Evolutionary conservation across 345 rosid species (phyloP).

Genomic region (Eucalyptus regnans): DNA sequence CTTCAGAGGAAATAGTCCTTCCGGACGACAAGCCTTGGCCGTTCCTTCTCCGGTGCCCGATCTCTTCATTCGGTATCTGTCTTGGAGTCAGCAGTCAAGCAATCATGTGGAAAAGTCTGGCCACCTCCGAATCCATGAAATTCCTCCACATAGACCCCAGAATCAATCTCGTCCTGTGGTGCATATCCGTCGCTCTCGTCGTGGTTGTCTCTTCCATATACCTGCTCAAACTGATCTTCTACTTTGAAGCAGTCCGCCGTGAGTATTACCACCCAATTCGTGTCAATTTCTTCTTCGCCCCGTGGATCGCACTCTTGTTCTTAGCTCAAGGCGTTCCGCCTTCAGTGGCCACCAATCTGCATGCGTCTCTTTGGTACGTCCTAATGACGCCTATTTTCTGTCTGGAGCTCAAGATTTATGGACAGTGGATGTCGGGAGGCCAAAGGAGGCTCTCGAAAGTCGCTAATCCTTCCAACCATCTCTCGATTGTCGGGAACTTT

Average conservation of each 20-base stretch:
- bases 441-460: conserved; percentile 84
- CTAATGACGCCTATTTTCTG: conserved; percentile 67
- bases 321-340: conserved; percentile 72
- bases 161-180: conserved; percentile 57
- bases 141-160: conserved; percentile 48
- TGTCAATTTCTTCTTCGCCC: conserved; percentile 92
- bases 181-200: conserved; percentile 45
- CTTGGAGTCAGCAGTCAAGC: conserved; percentile 93
- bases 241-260: conserved; percentile 83
- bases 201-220: conserved; percentile 31
- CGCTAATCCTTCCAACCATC: conserved; percentile 90
- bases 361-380: conserved; percentile 55
- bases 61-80: conserved; percentile 84
- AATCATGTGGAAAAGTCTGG: conserved; percentile 73
- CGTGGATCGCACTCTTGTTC: conserved; percentile 73
- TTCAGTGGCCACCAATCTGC: conserved; percentile 26
- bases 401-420: conserved; percentile 79
- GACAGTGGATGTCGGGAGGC: conserved; percentile 98
- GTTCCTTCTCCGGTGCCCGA: conserved; percentile 66
- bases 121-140: conserved; percentile 47
- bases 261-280: conserved; percentile 83
- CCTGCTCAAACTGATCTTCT: conserved; percentile 48
- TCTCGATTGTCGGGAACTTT: conserved; percentile 75
- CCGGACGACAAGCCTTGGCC: conserved; percentile 87
- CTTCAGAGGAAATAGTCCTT: conserved; percentile 58